These are phyloP conservation scores for Penicillium sp. DNA, from an alignment of 2,329 filamentous ascomycete genomes.

Conservation along the genomic window DNA sequence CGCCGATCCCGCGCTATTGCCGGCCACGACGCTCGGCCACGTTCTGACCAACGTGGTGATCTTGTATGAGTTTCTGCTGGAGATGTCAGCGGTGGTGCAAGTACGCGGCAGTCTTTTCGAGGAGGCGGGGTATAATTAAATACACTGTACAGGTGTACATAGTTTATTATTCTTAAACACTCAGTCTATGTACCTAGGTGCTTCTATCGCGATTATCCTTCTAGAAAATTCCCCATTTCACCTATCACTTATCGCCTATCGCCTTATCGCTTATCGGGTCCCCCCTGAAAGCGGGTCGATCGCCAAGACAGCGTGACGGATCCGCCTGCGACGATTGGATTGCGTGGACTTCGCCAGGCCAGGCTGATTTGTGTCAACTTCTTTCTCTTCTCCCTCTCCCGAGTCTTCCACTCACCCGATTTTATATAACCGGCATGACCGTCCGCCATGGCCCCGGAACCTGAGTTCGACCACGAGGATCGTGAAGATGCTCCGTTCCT, in stretches of 20 bases:
- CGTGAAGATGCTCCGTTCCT: conserved; percentile 37
- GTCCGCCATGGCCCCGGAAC: conserved; percentile 24
- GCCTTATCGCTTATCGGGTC: too few species aligned
- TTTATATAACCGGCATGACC: conserved; percentile 20
- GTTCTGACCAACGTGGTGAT: conserved; percentile 76
- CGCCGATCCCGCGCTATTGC: conserved; percentile 38
- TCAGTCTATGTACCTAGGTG: too few species aligned
- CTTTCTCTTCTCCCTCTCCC: not conserved
- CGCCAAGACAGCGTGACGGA: conserved; percentile 13
- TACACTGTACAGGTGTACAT: conserved; percentile 7
- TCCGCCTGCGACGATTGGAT: conserved; percentile 22
- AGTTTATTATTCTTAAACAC: too few species aligned
- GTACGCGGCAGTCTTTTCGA: conserved; percentile 72
- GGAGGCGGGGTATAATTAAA: conserved; percentile 62
- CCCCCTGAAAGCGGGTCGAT: conserved; percentile 1
- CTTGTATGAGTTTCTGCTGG: conserved; percentile 74
- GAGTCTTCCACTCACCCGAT: not conserved
- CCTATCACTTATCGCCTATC: too few species aligned
- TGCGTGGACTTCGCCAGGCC: too few species aligned
- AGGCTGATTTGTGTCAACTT: too few species aligned
- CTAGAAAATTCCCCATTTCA: too few species aligned
- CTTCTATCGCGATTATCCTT: too few species aligned
- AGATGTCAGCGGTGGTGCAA: conserved; percentile 71
- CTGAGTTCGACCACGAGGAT: conserved; percentile 31
- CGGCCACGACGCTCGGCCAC: conserved; percentile 68